Conservation (phyloP, 257 asterid species). For the Solanum virginianum region DNA sequence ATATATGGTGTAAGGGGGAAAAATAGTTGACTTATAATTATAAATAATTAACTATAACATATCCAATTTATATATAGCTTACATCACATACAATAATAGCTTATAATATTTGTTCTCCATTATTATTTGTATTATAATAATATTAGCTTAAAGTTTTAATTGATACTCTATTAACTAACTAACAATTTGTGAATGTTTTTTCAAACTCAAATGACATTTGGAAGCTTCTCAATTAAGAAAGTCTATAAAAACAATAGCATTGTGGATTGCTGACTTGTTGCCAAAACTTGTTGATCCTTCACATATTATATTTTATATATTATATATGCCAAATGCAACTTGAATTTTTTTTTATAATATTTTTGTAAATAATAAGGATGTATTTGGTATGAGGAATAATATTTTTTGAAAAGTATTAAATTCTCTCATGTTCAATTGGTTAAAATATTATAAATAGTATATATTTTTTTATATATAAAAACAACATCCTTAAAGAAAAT, state of each 20-base stretch:
- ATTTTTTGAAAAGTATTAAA: not conserved
- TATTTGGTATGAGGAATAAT: not conserved
- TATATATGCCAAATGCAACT: not conserved
- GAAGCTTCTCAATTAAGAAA: not conserved
- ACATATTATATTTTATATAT: not conserved
- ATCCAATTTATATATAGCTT: not conserved
- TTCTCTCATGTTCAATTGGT: not conserved
- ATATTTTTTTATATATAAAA: not conserved
- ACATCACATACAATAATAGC: not conserved
- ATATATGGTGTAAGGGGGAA: not conserved
- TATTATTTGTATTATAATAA: not conserved
- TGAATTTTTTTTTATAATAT: not conserved
- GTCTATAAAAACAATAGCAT: not conserved
- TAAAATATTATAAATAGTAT: not conserved
- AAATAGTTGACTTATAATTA: not conserved
- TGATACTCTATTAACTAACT: not conserved
- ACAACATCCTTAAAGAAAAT: too few relatives aligned
- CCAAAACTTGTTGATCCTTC: constrained; percentile 13
- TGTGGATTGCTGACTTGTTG: not conserved
- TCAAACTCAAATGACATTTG: not conserved
- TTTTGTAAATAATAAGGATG: not conserved
- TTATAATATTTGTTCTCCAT: not conserved
- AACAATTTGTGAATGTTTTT: not conserved
- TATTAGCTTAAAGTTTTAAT: not conserved
- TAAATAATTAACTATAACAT: not conserved